Conservation (phyloP, 1,284 basidiomycete genomes). For the Agaricales sp. region DNA sequence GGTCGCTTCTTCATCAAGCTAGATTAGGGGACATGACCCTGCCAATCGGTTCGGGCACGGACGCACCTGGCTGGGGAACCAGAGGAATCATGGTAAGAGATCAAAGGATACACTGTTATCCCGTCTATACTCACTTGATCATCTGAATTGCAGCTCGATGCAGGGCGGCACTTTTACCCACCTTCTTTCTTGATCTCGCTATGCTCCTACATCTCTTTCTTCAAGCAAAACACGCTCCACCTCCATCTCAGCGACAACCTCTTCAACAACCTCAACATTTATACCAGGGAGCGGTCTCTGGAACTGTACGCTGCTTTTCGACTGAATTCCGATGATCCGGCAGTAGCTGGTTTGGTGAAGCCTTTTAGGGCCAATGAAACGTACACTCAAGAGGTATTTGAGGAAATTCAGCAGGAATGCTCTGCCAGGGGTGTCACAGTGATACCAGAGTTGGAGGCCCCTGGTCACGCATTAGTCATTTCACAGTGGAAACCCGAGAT, state of each 20-base stretch:
- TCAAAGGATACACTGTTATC: no score
- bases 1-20: conserved; percentile 23
- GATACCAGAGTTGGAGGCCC: conserved; percentile 26
- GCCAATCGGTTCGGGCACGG: conserved; percentile 19
- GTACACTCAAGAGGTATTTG: conserved; percentile 22
- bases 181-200: conserved; percentile 21
- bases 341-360: conserved; percentile 18
- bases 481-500: conserved; percentile 29
- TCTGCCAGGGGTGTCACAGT: conserved; percentile 24
- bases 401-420: conserved; percentile 20
- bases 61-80: conserved; percentile 26
- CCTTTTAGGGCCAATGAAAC: conserved; percentile 20
- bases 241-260: conserved; percentile 17
- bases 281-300: conserved; percentile 8
- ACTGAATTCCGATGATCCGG: conserved; percentile 21
- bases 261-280: conserved; percentile 12
- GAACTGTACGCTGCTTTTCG: conserved; percentile 25
- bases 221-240: conserved; percentile 25
- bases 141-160: conserved; percentile 16
- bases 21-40: conserved; percentile 16
- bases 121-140: background rate
- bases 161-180: conserved; percentile 25
- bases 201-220: conserved; percentile 27
- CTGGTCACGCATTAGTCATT: conserved; percentile 25
- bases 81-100: conserved; percentile 24